Evolutionary conservation across 805 yeast species (phyloP).

Genomic region (Torulaspora indica): DNA sequence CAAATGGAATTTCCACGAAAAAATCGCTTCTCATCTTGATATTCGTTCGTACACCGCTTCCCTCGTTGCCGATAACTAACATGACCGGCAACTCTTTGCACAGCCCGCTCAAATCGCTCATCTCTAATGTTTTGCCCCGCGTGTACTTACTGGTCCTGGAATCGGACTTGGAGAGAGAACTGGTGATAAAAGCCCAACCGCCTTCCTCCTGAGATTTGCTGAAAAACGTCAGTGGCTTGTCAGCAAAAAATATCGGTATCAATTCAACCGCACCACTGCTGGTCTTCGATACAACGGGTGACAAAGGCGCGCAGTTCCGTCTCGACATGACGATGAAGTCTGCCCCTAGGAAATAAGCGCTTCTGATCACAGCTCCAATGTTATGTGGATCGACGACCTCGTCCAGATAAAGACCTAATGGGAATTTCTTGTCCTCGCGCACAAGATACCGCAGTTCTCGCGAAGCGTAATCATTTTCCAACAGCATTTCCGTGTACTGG

Average conservation of each 20-base stretch:
- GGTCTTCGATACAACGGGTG: constrained; percentile 75
- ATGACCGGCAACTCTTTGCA: constrained; percentile 53
- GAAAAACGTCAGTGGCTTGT: constrained; percentile 60
- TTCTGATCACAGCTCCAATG: constrained; percentile 74
- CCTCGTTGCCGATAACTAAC: constrained; percentile 81
- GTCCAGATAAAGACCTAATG: constrained; percentile 72
- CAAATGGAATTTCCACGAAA: constrained; percentile 36
- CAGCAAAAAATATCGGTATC: constrained; percentile 53
- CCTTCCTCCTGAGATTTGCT: constrained; percentile 45
- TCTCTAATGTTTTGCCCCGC: constrained; percentile 37
- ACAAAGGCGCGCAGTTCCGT: constrained; percentile 64
- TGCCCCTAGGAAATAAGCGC: constrained; percentile 77
- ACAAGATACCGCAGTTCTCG: constrained; percentile 30
- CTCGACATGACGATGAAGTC: constrained; percentile 71
- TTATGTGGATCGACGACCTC: constrained; percentile 84
- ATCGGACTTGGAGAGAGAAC: constrained; percentile 43
- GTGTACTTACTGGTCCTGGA: constrained; percentile 33
- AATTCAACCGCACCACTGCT: constrained; percentile 82
- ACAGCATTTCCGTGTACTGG: constrained; percentile 26
- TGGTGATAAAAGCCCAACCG: constrained; percentile 71
- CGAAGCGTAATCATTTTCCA: constrained; percentile 18
- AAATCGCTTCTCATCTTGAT: constrained; percentile 54
- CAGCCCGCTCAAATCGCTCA: constrained; percentile 43
- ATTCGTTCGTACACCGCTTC: constrained; percentile 70
- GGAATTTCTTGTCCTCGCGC: constrained; percentile 38